Conservation (phyloP, 2,329 filamentous ascomycete genomes). For the Ustilaginoidea virens region DNA sequence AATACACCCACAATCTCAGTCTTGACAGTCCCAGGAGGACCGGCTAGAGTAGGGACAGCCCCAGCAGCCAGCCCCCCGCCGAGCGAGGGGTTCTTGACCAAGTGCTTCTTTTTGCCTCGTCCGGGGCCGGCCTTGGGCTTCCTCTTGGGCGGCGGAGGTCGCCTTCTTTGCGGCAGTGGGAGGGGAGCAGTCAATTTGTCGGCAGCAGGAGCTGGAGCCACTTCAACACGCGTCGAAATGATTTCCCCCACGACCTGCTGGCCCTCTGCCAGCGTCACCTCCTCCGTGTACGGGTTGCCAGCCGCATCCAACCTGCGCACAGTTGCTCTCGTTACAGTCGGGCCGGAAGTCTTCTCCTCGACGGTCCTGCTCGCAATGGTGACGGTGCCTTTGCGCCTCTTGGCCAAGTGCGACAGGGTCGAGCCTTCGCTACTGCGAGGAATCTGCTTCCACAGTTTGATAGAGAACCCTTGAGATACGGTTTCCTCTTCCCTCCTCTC, state of each 20-base stretch:
- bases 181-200: constrained; percentile 33
- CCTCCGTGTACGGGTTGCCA: constrained; percentile 72
- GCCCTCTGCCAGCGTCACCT: constrained; percentile 67
- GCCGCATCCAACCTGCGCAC: constrained; percentile 64
- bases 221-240: constrained; percentile 41
- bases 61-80: constrained; percentile 15
- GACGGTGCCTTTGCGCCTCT: constrained; percentile 45
- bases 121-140: constrained; percentile 64
- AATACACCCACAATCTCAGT: constrained; percentile 21
- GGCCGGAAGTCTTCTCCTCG: constrained; percentile 26
- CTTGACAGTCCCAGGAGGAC: constrained; percentile 22
- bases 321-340: constrained; percentile 60
- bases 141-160: constrained; percentile 63
- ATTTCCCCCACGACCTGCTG: constrained; percentile 73
- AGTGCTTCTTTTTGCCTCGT: constrained; percentile 65
- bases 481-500: constrained; percentile 52
- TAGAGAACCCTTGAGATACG: constrained; percentile 33
- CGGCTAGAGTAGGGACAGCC: constrained; percentile 18
- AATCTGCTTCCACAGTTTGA: constrained; percentile 47
- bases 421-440: constrained; percentile 40
- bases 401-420: constrained; percentile 39
- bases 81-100: constrained; percentile 41
- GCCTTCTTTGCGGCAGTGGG: constrained; percentile 34
- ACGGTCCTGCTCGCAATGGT: constrained; percentile 38
- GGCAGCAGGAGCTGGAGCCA: constrained; percentile 39